Evolutionary conservation across 1,139 yeast genomes (phyloP).

Genomic region (Nakaseomyces bracarensis): DNA sequence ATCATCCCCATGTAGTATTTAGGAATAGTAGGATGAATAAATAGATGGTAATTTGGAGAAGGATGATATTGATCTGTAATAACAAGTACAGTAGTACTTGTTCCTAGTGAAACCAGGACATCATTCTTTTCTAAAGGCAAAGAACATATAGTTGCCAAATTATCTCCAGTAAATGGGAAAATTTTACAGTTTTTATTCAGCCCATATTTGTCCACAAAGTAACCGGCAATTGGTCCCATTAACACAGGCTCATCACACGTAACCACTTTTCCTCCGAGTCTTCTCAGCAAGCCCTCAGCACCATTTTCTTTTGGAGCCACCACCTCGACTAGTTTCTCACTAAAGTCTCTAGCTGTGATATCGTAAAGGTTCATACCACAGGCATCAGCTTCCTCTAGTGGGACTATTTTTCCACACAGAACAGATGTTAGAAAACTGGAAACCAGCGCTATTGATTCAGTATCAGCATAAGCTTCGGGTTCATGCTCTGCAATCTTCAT

Average conservation of each 20-base stretch:
- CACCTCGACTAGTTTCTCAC: slow-evolving; percentile 40
- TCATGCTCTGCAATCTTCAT: slow-evolving; percentile 56
- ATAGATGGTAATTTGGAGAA: slow-evolving; percentile 74
- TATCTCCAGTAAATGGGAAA: slow-evolving; percentile 80
- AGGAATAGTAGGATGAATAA: slow-evolving; percentile 76
- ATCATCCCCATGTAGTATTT: slow-evolving; percentile 88
- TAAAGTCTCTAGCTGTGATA: slow-evolving; percentile 44
- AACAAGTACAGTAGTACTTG: slow-evolving; percentile 78
- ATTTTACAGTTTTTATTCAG: slow-evolving; percentile 47
- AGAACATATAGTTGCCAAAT: slow-evolving; percentile 79
- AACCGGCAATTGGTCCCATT: slow-evolving; percentile 44
- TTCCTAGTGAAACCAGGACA: slow-evolving; percentile 73
- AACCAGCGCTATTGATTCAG: slow-evolving; percentile 61
- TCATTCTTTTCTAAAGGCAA: slow-evolving; percentile 72
- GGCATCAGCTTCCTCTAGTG: slow-evolving; percentile 76
- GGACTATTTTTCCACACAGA: slow-evolving; percentile 53
- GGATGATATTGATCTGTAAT: slow-evolving; percentile 74
- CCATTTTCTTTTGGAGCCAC: neutral
- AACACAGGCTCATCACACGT: slow-evolving; percentile 32
- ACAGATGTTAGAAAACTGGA: slow-evolving; percentile 73
- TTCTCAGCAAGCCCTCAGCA: slow-evolving; percentile 16
- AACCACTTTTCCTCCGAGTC: slow-evolving; percentile 17
- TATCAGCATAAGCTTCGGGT: slow-evolving; percentile 46
- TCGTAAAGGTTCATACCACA: slow-evolving; percentile 90
- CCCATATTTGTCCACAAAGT: slow-evolving; percentile 60